These are phyloP conservation scores for Magnolia sinica DNA, from an alignment of 164 flowering plant genomes.

Conservation along the genomic window DNA sequence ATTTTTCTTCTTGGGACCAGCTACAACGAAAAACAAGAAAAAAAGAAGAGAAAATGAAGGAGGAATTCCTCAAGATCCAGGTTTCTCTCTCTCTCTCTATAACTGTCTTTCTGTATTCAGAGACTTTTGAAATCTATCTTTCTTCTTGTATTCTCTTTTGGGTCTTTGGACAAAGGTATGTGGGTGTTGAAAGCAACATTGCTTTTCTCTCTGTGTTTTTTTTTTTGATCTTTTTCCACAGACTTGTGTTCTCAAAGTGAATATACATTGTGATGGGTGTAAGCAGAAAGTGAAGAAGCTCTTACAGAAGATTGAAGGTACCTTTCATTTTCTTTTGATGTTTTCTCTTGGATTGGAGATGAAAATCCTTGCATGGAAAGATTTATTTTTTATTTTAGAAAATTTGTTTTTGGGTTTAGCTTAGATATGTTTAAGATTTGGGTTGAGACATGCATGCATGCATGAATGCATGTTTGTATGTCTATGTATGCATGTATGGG, in stretches of 20 bases:
- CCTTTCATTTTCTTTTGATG: slow-evolving; percentile 3
- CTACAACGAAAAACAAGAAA: slow-evolving; percentile 22
- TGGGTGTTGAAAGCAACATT: slow-evolving; percentile 8
- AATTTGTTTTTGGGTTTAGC: background rate
- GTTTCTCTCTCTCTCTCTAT: slow-evolving; percentile 30
- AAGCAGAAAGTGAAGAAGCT: slow-evolving; percentile 70
- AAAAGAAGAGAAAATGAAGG: slow-evolving; percentile 48
- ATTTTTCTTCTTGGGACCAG: slow-evolving; percentile 16
- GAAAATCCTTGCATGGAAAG: background rate
- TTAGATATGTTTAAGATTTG: background rate
- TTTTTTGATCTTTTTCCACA: slow-evolving; percentile 17
- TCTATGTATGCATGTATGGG: background rate
- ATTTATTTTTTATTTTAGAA: background rate
- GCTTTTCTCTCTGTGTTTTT: slow-evolving; percentile 3
- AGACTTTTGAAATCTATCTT: background rate
- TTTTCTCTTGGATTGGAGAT: background rate
- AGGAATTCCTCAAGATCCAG: slow-evolving; percentile 80
- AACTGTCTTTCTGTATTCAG: background rate
- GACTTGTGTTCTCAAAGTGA: slow-evolving; percentile 61
- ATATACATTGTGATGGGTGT: slow-evolving; percentile 70
- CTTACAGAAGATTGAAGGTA: slow-evolving; percentile 72
- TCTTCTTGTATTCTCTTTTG: background rate
- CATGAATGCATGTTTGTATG: too few relatives aligned
- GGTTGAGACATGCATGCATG: background rate
- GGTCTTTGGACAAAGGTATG: background rate